Evolutionary conservation across 2,329 filamentous ascomycete species (phyloP).

Genomic region (Botrytis galanthina): DNA sequence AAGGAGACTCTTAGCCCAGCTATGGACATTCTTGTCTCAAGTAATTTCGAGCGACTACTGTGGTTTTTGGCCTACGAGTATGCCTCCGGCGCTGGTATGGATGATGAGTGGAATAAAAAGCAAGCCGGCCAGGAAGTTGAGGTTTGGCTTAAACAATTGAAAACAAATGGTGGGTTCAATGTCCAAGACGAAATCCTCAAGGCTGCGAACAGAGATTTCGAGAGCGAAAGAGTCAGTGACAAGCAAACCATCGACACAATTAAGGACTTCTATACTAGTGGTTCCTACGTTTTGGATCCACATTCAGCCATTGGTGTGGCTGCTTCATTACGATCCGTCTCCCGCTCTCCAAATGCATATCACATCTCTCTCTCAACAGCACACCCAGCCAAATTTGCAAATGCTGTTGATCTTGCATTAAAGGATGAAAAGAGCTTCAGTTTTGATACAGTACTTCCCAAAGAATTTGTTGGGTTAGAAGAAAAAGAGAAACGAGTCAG

Average conservation of each 20-base stretch:
- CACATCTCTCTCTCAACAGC: conserved; percentile 88
- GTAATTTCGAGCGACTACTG: conserved; percentile 92
- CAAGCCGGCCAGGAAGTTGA: conserved; percentile 74
- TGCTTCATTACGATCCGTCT: conserved; percentile 68
- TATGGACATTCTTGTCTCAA: conserved; percentile 96
- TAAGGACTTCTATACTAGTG: conserved; percentile 49
- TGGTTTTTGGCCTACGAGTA: conserved; percentile 88
- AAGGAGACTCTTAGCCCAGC: conserved; percentile 91
- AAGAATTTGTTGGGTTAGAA: conserved; percentile 78
- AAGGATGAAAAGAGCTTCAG: conserved; percentile 68
- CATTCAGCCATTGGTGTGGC: conserved; percentile 86
- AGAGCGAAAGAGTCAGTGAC: conserved; percentile 72
- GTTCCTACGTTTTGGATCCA: conserved; percentile 79
- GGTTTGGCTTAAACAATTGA: conserved; percentile 76
- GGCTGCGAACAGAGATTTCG: conserved; percentile 71
- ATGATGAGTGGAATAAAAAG: conserved; percentile 64
- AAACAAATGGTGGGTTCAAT: conserved; percentile 76
- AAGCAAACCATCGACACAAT: conserved; percentile 67
- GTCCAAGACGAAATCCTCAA: conserved; percentile 73
- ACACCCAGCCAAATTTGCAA: conserved; percentile 91
- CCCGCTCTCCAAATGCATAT: conserved; percentile 49
- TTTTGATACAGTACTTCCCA: conserved; percentile 75
- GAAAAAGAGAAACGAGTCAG: conserved; percentile 72
- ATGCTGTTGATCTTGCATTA: conserved; percentile 78
- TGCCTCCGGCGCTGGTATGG: conserved; percentile 56